Percentiles rank a stretch among this genome's conserved stretches.
phyloP scores from a whole-genome alignment of 805 yeast species.

The Jamesozyma lodderae region DNA sequence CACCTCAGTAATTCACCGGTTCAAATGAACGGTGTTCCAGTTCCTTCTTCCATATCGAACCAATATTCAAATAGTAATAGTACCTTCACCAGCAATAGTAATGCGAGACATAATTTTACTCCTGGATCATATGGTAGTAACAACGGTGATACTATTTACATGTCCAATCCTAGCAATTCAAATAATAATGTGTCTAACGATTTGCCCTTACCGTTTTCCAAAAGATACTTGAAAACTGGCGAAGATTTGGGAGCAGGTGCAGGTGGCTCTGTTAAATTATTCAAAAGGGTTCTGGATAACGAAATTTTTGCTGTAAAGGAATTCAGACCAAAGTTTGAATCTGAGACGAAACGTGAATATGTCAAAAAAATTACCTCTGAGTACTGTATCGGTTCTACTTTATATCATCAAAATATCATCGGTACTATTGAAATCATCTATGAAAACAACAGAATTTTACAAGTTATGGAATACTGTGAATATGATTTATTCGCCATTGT shows the following conservation, averaged over 20 bases:
- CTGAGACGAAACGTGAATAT: slow-evolving; percentile 75
- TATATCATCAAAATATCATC: slow-evolving; percentile 82
- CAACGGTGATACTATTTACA: slow-evolving; percentile 30
- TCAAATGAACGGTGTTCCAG: slow-evolving; percentile 1
- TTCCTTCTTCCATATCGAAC: not conserved
- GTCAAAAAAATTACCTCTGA: slow-evolving; percentile 89
- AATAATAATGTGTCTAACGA: slow-evolving; percentile 27
- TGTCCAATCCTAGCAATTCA: slow-evolving; percentile 22
- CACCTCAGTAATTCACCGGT: slow-evolving; percentile 3
- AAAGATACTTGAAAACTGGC: slow-evolving; percentile 71
- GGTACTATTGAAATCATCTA: slow-evolving; percentile 87
- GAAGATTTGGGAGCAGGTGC: slow-evolving; percentile 91
- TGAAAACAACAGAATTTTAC: slow-evolving; percentile 77
- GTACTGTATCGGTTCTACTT: slow-evolving; percentile 85
- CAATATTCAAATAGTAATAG: not conserved
- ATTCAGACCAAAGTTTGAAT: slow-evolving; percentile 65
- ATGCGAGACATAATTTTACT: slow-evolving; percentile 7
- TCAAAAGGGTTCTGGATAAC: slow-evolving; percentile 55
- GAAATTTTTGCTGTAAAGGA: slow-evolving; percentile 87
- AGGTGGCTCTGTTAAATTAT: slow-evolving; percentile 80
- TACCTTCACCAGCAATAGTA: not conserved
- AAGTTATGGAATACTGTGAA: slow-evolving; percentile 92
- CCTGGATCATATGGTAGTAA: slow-evolving; percentile 32
- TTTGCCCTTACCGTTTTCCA: slow-evolving; percentile 47
- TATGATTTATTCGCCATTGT: slow-evolving; percentile 89